Base-by-base conservation (phyloP, 2,329 filamentous ascomycete genomes). In the Monilinia polystroma region DNA sequence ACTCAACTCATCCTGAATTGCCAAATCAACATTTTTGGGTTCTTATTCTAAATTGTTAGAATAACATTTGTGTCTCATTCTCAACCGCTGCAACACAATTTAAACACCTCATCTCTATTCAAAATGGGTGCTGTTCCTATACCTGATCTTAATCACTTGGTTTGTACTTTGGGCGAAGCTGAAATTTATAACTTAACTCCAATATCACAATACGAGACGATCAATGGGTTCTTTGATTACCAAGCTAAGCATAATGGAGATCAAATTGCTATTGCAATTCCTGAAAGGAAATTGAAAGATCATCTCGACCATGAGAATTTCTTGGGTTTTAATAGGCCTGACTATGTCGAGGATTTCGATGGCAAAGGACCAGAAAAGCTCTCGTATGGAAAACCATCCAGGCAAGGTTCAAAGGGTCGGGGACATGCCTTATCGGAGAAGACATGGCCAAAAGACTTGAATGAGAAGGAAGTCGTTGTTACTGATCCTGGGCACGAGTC, bases 111-210 rank as follows among this genome's bases (percentile, higher is more conserved):
- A 60, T 18, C 45, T 38, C 23, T 60, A 51, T 51, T 38, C 47
- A 51, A 49, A 38, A 51, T 51, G 58, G 29, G 7, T 60, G 2
- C 29, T n/a, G 5, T 51, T 38, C 12, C 63, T 41, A 32, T 54
- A 32, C 16, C 18, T 16, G 51, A 38, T 47, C 43, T 65, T 10
- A 68, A 68, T 45, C 87, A 88, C 74, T 88, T 88, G 72, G 82
- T 82, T 4, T 88, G 86, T 74, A 87, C 85, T 0, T 79, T 89
- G 2, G 86, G 84, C 1, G 80, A 88, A 73, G 12, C 78, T 77
- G 1, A 76, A 75, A 67, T 35, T 54, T 10, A 74, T 75, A 1
- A 72, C 63, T 43, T 71, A 72, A 68, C 81, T 77, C 68, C 78
- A 85, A 59, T 79, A 87, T 66, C 72, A 87, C 43, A 51, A 41